These are phyloP conservation scores for Sistotremastrum suecicum DNA, from an alignment of 768 basidiomycete species.

Conservation along the genomic window DNA sequence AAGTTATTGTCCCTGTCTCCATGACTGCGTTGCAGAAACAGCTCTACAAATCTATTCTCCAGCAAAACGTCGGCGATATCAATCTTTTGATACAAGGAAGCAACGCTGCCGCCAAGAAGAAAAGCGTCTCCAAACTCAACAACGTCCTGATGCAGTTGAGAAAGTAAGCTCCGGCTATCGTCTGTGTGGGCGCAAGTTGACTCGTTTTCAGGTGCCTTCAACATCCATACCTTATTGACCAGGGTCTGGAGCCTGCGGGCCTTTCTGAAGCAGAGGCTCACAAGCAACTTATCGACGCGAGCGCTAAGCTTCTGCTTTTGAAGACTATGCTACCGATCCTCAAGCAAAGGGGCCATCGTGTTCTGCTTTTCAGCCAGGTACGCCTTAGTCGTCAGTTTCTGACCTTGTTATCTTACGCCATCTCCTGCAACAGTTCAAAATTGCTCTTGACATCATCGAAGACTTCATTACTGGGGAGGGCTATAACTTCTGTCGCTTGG, in stretches of 20 bases:
- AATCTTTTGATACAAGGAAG: conserved; percentile 39
- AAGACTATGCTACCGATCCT: conserved; percentile 70
- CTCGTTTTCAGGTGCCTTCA: conserved; percentile 55
- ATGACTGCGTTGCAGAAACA: conserved; percentile 80
- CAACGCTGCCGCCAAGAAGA: conserved; percentile 16
- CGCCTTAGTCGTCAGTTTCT: no score
- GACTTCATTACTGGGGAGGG: conserved; percentile 80
- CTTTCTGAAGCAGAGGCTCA: conserved; percentile 49
- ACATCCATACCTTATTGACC: conserved; percentile 78
- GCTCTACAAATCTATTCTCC: conserved; percentile 74
- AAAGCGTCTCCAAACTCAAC: conserved; percentile 45
- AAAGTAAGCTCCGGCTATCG: conserved; percentile 53
- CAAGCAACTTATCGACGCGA: conserved; percentile 66
- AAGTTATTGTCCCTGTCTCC: conserved; percentile 83
- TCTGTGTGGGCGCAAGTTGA: no score
- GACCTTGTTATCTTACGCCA: neutral
- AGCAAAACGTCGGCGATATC: conserved; percentile 56
- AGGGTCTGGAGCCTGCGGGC: conserved; percentile 62
- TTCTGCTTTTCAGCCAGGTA: conserved; percentile 87
- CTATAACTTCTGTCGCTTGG: conserved; percentile 64
- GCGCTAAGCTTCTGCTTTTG: conserved; percentile 72
- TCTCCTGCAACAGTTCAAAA: conserved; percentile 71
- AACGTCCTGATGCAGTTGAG: conserved; percentile 82
- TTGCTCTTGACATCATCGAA: conserved; percentile 76
- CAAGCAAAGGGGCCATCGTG: conserved; percentile 72